phyloP scores from a whole-genome alignment of 306 rosid genomes.

The Lagenaria siceraria region DNA sequence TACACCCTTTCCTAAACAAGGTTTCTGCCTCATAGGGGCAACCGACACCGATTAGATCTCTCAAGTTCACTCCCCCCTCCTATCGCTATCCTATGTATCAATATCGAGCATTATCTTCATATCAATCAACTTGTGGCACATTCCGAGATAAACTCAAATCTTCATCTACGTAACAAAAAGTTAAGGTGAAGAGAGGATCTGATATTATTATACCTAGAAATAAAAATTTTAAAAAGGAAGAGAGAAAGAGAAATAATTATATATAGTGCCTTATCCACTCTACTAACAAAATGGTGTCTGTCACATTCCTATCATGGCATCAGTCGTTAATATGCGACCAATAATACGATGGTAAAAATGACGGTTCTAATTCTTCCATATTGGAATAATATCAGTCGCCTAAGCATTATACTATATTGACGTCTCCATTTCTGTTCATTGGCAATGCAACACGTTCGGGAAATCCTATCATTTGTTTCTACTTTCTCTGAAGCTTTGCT shows the following conservation, averaged over 20 bases:
- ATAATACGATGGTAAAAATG: not conserved
- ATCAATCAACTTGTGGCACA: not conserved
- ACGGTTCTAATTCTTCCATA: not conserved
- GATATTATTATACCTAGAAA: not conserved
- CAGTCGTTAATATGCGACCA: not conserved
- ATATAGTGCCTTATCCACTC: not conserved
- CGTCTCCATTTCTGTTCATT: not conserved
- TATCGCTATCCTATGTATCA: not conserved
- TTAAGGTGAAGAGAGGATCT: not conserved
- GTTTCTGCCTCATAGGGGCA: not conserved
- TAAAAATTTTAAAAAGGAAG: not conserved
- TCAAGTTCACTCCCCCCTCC: not conserved
- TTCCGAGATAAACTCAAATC: constrained; percentile 2
- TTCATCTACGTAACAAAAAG: not conserved
- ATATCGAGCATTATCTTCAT: not conserved
- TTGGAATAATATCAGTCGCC: not conserved
- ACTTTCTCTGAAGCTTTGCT: not conserved
- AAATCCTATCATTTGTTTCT: not conserved
- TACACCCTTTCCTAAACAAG: not conserved
- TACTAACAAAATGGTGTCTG: not conserved
- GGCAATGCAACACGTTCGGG: not conserved
- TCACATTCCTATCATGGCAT: not conserved
- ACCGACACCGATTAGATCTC: not conserved
- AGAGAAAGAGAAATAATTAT: too few relatives aligned
- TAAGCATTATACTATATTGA: not conserved